Evolutionary conservation across 2,329 filamentous ascomycete species (phyloP), one percentile per base, ranked within the genome.

Genomic region (Trichoderma harzianum): DNA sequence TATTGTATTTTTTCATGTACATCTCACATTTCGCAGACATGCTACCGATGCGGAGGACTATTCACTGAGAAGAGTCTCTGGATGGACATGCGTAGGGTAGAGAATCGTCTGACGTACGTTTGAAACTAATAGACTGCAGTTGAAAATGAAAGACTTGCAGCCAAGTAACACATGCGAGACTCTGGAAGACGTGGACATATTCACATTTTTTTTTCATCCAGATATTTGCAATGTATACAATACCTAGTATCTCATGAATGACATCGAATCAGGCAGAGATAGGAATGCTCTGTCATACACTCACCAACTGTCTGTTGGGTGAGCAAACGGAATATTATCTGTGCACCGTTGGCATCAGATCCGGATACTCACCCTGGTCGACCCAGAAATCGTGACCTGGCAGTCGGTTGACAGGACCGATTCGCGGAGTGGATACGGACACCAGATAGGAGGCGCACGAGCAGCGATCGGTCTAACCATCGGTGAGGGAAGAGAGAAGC

Each of bases 381-480:
- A 39, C 53, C 64, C 58, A 26, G 36, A 68, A 14, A 36, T 60
- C 32, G 65, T 34, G 53, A 60, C 21, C 18, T n/a, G 32, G 39
- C 60, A 21, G 24, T 26, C 21, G 39, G 24, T 34, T 43, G 65
- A 60, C 55, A 60, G 30, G 55, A 57, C 60, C 65, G 55, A 69
- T 69, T 69, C 53, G 65, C 65, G 65, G 36, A 69, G 65, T 69
- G 65, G 65, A 51, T 61, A 69, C 32, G 34, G 24, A 5, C 36
- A 43, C 24, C 65, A 21, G 65, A 60, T 28, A 39, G 16, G 36
- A 53, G 24, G 36, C 53, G 34, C 26, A 47, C 66, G 47, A 53
- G 47, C 43, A 58, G 55, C 30, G 47, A 65, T 69, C 67, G 55
- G 61, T 55, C 11, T 36, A 21, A 26, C 60, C 57, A 70, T 70